These are phyloP conservation scores for Arthrobotrys megalospora DNA, from an alignment of 2,329 filamentous ascomycete species.

Conservation along the genomic window DNA sequence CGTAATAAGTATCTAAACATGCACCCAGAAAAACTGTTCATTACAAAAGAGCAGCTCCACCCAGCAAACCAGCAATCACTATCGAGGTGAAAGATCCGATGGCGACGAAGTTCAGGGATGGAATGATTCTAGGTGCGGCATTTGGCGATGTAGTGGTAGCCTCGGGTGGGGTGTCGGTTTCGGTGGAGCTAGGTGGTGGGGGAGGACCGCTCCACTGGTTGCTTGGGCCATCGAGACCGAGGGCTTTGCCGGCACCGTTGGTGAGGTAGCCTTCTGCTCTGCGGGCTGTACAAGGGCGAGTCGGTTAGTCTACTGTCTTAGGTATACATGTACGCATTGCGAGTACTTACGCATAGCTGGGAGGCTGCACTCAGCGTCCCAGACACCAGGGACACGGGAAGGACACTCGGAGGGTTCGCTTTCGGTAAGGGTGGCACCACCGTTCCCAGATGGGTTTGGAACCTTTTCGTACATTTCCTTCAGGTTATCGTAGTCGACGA, in stretches of 20 bases:
- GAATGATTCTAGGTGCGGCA: slow-evolving; percentile 31
- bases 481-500: slow-evolving; percentile 70
- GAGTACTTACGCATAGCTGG: slow-evolving; percentile 60
- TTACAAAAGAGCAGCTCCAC: slow-evolving; percentile 57
- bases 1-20: slow-evolving; percentile 23
- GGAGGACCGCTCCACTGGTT: slow-evolving; percentile 54
- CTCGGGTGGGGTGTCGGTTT: slow-evolving; percentile 2
- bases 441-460: slow-evolving; percentile 71
- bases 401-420: slow-evolving; percentile 42
- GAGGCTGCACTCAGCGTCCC: slow-evolving; percentile 64
- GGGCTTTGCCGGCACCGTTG: slow-evolving; percentile 42
- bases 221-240: slow-evolving; percentile 54
- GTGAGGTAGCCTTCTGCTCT: slow-evolving; percentile 40
- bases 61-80: slow-evolving; percentile 47
- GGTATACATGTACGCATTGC: not conserved
- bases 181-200: slow-evolving; percentile 20
- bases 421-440: slow-evolving; percentile 66
- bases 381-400: slow-evolving; percentile 47
- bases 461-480: slow-evolving; percentile 69
- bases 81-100: slow-evolving; percentile 44
- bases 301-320: slow-evolving; percentile 20
- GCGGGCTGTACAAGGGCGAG: slow-evolving; percentile 19
- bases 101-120: slow-evolving; percentile 47
- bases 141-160: slow-evolving; percentile 36
- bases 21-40: slow-evolving; percentile 16